Conservation (phyloP, 257 asterid species). For the Penstemon newberryi region DNA sequence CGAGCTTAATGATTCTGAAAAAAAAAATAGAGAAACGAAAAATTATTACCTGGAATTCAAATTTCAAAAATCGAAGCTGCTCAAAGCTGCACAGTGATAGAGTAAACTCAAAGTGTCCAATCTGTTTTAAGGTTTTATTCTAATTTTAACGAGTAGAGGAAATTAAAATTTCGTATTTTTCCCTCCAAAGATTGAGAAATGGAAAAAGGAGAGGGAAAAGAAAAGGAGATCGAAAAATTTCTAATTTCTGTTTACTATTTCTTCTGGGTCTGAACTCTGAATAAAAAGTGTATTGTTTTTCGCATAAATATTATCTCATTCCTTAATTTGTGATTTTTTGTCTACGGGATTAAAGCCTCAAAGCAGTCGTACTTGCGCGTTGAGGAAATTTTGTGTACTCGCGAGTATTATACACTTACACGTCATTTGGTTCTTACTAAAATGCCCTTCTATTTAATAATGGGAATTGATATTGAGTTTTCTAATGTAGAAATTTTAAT, state of each 20-base stretch:
- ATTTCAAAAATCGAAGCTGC: constrained; percentile 24
- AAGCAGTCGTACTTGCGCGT: constrained; percentile 18
- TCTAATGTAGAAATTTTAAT: too few species aligned
- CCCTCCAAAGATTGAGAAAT: constrained; percentile 67
- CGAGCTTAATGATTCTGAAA: constrained; percentile 23
- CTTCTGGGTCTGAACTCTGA: constrained; percentile 20
- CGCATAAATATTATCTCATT: constrained; percentile 28
- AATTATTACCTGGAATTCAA: constrained; percentile 36
- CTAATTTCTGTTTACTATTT: constrained; percentile 23
- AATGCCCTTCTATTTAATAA: too few species aligned
- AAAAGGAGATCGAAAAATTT: constrained; percentile 46
- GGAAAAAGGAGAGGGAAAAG: constrained; percentile 41
- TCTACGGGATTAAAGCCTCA: constrained; percentile 20
- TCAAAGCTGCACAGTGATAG: constrained; percentile 27
- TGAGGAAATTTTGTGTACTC: not conserved
- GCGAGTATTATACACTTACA: not conserved
- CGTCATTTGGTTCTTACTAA: not conserved
- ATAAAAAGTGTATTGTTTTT: constrained; percentile 29
- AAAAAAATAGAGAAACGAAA: constrained; percentile 18
- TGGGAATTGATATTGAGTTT: too few species aligned
- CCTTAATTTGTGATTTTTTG: constrained; percentile 46
- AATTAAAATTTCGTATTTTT: constrained; percentile 36
- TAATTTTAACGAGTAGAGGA: constrained; percentile 16
- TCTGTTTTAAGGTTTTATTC: constrained; percentile 26
- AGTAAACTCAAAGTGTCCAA: constrained; percentile 15